Conservation (phyloP, 2,329 filamentous ascomycete species). For the Fusarium sulawesiense region DNA sequence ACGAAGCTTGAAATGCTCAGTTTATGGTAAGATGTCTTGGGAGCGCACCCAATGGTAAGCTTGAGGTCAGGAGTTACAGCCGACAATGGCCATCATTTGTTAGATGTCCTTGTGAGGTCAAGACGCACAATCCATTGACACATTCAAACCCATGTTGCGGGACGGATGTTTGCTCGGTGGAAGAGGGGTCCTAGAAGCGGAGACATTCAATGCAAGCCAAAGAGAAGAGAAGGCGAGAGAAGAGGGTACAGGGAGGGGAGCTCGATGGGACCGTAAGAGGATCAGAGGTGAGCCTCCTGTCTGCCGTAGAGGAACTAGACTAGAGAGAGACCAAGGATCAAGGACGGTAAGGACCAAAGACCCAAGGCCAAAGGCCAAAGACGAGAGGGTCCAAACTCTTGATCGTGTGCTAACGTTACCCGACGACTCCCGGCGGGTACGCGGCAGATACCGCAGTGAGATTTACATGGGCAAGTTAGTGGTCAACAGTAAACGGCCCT, state of each 20-base stretch:
- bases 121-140: not conserved
- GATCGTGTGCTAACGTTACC: conserved; percentile 25
- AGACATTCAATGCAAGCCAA: not conserved
- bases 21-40: not conserved
- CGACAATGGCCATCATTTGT: conserved; percentile 1
- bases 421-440: conserved; percentile 31
- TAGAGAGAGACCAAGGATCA: conserved; percentile 9
- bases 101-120: not conserved
- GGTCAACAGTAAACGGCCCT: not conserved
- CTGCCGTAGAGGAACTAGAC: not conserved
- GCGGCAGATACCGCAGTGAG: conserved; percentile 30
- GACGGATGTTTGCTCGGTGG: not conserved
- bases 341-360: not conserved
- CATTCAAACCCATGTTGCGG: not conserved
- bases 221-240: not conserved
- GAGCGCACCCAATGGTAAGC: conserved; percentile 17
- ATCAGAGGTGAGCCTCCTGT: not conserved
- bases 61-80: conserved; percentile 8
- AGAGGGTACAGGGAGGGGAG: not conserved
- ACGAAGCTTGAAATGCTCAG: not conserved
- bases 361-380: not conserved
- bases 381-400: not conserved
- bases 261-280: not conserved
- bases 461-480: conserved; percentile 18
- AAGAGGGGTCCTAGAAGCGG: not conserved